Evolutionary conservation across 805 yeast genomes (phyloP).

Genomic region (Yamadazyma insecticola): DNA sequence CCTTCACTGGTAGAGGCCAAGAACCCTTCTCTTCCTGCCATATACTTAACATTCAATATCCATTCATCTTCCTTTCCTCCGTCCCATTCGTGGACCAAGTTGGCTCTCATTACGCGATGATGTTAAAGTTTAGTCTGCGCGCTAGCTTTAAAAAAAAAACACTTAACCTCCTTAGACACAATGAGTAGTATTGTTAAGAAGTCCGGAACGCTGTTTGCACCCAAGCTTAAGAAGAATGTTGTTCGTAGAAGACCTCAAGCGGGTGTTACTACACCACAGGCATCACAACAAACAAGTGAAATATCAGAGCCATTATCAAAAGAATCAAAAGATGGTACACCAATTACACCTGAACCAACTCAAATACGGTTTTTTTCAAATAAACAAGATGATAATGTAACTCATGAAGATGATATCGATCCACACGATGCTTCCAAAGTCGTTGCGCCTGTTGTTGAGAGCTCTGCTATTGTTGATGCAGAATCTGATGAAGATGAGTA

Average conservation of each 20-base stretch:
- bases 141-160: background rate
- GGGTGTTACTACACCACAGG: slow-evolving; percentile 1
- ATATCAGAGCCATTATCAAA: background rate
- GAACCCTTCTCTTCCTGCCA: slow-evolving; percentile 18
- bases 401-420: slow-evolving; percentile 9
- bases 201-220: slow-evolving; percentile 11
- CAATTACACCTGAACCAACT: slow-evolving; percentile 7
- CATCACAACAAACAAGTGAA: slow-evolving; percentile 1
- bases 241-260: slow-evolving; percentile 4
- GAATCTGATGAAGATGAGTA: slow-evolving; percentile 10
- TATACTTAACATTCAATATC: slow-evolving; percentile 34
- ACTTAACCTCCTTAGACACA: background rate
- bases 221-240: slow-evolving; percentile 10
- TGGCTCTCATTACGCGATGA: too few relatives aligned
- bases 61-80: slow-evolving; percentile 38
- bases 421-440: slow-evolving; percentile 9
- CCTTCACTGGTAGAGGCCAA: slow-evolving; percentile 49
- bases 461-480: slow-evolving; percentile 5
- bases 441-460: slow-evolving; percentile 2
- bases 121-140: too few relatives aligned
- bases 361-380: slow-evolving; percentile 6
- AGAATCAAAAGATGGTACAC: slow-evolving; percentile 1
- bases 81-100: slow-evolving; percentile 1
- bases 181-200: slow-evolving; percentile 14
- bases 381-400: slow-evolving; percentile 1